phyloP scores from a whole-genome alignment of 768 basidiomycete genomes.

The Termitomyces sp. region DNA sequence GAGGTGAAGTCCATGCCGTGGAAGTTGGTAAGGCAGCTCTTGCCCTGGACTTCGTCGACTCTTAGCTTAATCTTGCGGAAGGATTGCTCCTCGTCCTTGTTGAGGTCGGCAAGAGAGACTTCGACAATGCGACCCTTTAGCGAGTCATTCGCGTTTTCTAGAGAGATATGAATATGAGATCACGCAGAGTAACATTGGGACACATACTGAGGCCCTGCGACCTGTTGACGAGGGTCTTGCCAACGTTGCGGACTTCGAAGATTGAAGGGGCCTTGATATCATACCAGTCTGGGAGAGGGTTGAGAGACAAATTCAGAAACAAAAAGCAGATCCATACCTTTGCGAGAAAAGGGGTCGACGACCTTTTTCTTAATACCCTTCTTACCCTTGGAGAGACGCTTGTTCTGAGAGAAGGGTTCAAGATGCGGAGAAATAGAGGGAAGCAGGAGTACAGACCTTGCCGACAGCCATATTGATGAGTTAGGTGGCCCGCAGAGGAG shows the following conservation, averaged over 20 bases:
- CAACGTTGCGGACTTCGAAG: slow-evolving; percentile 94
- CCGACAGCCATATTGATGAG: slow-evolving; percentile 77
- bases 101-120: slow-evolving; percentile 93
- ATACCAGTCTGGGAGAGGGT: slow-evolving; percentile 79
- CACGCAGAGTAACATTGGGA: background rate
- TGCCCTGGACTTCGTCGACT: slow-evolving; percentile 94
- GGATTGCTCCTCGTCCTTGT: slow-evolving; percentile 99
- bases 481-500: slow-evolving; percentile 34
- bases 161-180: background rate
- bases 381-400: slow-evolving; percentile 96
- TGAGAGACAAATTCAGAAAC: background rate
- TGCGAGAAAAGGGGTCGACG: slow-evolving; percentile 99
- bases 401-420: slow-evolving; percentile 58
- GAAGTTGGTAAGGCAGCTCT: slow-evolving; percentile 99
- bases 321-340: slow-evolving; percentile 52
- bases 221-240: slow-evolving; percentile 98
- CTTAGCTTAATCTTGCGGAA: slow-evolving; percentile 99
- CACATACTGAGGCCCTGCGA: slow-evolving; percentile 97
- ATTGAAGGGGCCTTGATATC: slow-evolving; percentile 98
- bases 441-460: slow-evolving; percentile 48
- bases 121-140: slow-evolving; percentile 96
- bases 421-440: background rate
- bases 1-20: slow-evolving; percentile 99
- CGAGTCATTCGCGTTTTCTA: slow-evolving; percentile 98
- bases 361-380: slow-evolving; percentile 99